Evolutionary conservation across 495 filamentous ascomycete genomes (phyloP).

Genomic region (Choiromyces venosus): DNA sequence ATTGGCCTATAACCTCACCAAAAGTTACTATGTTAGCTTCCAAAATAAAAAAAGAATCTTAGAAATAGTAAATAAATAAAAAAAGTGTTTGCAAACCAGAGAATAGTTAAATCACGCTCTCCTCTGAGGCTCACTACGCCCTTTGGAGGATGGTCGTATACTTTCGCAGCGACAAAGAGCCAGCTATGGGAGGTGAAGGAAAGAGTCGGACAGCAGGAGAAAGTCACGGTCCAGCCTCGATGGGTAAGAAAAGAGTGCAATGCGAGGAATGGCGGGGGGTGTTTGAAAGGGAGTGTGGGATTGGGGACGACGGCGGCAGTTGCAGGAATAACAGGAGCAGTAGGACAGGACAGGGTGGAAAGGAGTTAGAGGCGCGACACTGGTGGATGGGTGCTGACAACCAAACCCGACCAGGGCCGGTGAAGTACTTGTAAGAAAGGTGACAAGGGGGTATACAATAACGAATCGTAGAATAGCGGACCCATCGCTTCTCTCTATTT

Average conservation of each 20-base stretch:
- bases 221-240: slow-evolving; percentile 1
- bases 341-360: slow-evolving; percentile 8
- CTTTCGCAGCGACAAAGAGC: background rate
- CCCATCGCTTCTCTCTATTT: slow-evolving; percentile 1
- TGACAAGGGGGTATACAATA: slow-evolving; percentile 23
- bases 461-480: slow-evolving; percentile 8
- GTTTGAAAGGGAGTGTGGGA: background rate
- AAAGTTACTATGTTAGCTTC: background rate
- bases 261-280: background rate
- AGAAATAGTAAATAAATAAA: background rate
- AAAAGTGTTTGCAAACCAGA: background rate
- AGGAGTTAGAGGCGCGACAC: slow-evolving; percentile 6
- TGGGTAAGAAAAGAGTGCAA: background rate
- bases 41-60: slow-evolving; percentile 3
- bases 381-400: slow-evolving; percentile 5
- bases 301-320: slow-evolving; percentile 19
- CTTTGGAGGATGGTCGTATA: background rate
- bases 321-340: background rate
- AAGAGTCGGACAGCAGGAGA: background rate
- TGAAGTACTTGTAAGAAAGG: slow-evolving; percentile 12
- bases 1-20: slow-evolving; percentile 22
- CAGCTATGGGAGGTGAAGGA: background rate
- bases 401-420: slow-evolving; percentile 4
- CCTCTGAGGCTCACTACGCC: background rate
- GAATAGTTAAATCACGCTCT: background rate